phyloP scores from a whole-genome alignment of 352 stramenopile genomes.

The Lagenidium giganteum region DNA sequence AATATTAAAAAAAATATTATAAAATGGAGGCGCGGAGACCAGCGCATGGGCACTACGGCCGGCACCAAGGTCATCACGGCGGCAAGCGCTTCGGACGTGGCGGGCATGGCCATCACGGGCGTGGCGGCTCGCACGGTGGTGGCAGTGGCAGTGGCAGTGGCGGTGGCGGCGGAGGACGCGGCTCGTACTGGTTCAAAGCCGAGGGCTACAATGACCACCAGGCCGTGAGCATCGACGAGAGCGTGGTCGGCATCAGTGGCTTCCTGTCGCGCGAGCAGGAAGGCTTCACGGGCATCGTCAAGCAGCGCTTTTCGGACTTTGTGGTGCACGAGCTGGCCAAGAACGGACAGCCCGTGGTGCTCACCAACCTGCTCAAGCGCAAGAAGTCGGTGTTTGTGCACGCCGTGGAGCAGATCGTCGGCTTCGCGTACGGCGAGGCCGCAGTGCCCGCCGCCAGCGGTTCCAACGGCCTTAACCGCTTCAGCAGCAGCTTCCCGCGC shows the following conservation, averaged over 20 bases:
- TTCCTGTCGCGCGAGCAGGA: conserved; percentile 27
- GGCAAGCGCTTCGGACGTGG: conserved; percentile 8
- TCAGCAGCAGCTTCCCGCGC: not conserved
- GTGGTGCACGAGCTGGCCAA: conserved; percentile 68
- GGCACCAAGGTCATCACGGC: too few species aligned
- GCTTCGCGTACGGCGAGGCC: conserved; percentile 19
- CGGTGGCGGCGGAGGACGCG: conserved; percentile 1
- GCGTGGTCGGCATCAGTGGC: conserved; percentile 51
- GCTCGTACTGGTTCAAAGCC: conserved; percentile 41
- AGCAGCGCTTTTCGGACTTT: conserved; percentile 84
- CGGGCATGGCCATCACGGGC: too few species aligned
- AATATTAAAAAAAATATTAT: too few species aligned
- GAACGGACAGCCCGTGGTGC: conserved; percentile 22
- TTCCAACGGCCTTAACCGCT: too few species aligned
- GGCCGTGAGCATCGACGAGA: conserved; percentile 51
- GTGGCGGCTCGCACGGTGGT: too few species aligned
- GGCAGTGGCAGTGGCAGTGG: conserved; percentile 9
- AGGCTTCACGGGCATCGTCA: conserved; percentile 67
- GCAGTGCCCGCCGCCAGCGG: too few species aligned
- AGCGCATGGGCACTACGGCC: too few species aligned
- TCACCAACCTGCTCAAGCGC: conserved; percentile 32
- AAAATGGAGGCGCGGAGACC: too few species aligned
- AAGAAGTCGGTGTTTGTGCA: conserved; percentile 21
- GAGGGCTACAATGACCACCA: conserved; percentile 67
- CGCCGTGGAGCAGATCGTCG: conserved; percentile 35